Evolutionary conservation across 139 green algal species (phyloP).

Genomic region (Volvox reticuliferus): DNA sequence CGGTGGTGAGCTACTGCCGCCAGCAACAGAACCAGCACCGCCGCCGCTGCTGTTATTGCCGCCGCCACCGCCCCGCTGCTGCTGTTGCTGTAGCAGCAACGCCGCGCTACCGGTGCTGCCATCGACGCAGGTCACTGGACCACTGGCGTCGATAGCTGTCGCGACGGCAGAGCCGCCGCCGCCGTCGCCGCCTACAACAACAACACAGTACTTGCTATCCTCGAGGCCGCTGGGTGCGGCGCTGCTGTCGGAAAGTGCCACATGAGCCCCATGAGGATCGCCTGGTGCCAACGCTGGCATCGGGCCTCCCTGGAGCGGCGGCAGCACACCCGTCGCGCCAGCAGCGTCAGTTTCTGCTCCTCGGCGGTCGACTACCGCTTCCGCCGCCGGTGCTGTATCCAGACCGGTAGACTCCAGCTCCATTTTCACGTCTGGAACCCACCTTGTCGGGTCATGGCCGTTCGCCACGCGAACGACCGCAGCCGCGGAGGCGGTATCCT

Average conservation of each 20-base stretch:
- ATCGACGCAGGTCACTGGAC: not conserved
- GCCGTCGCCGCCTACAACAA: no score
- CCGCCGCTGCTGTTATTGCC: not conserved
- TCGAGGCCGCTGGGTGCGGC: not conserved
- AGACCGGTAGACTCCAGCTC: not conserved
- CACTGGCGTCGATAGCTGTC: not conserved
- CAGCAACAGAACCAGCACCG: not conserved
- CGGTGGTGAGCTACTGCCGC: not conserved
- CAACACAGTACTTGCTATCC: slow-evolving; percentile 9
- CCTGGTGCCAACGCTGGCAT: not conserved
- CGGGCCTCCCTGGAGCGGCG: not conserved
- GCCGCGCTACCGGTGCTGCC: not conserved
- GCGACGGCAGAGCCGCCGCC: not conserved
- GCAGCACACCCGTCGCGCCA: not conserved
- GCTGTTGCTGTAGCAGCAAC: not conserved
- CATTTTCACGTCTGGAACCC: not conserved
- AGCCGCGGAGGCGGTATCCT: not conserved
- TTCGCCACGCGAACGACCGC: not conserved
- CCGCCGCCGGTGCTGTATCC: not conserved
- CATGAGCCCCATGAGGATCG: not conserved
- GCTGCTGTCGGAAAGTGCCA: slow-evolving; percentile 37
- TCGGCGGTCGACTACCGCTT: not conserved
- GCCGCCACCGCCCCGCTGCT: not conserved
- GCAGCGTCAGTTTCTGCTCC: not conserved
- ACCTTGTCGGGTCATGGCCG: not conserved